phyloP scores from a whole-genome alignment of 1,139 yeast species.

The Citeromyces hawaiiensis region DNA sequence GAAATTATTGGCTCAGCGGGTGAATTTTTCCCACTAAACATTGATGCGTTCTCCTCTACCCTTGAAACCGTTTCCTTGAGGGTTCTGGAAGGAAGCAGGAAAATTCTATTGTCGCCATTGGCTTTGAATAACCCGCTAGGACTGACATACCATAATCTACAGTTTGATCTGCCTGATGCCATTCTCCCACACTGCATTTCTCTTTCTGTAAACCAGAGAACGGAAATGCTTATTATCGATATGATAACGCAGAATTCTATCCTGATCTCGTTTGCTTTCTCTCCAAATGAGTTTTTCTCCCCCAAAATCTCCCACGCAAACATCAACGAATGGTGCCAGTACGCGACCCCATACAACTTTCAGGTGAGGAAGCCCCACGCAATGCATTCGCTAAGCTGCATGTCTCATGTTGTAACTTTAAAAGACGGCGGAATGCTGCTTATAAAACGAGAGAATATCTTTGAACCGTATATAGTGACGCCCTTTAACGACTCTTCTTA shows the following conservation, averaged over 20 bases:
- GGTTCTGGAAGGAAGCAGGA: slow-evolving; percentile 7
- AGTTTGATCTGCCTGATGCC: slow-evolving; percentile 13
- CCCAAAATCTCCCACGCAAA: slow-evolving; percentile 3
- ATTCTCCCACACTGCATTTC: slow-evolving; percentile 11
- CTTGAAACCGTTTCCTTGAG: slow-evolving; percentile 10
- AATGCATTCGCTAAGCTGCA: slow-evolving; percentile 30
- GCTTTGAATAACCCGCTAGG: slow-evolving; percentile 10
- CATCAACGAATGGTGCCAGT: slow-evolving; percentile 39
- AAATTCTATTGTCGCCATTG: slow-evolving; percentile 13
- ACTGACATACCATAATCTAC: slow-evolving; percentile 7
- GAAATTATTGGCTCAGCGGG: not conserved
- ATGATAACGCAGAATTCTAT: slow-evolving; percentile 10
- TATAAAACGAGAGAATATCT: slow-evolving; percentile 23
- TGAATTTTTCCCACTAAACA: not conserved
- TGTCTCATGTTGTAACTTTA: slow-evolving; percentile 37
- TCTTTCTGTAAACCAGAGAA: slow-evolving; percentile 6
- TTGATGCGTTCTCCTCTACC: slow-evolving; percentile 2
- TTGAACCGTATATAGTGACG: slow-evolving; percentile 31
- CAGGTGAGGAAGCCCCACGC: slow-evolving; percentile 53
- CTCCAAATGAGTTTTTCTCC: slow-evolving; percentile 1
- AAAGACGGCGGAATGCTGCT: slow-evolving; percentile 63
- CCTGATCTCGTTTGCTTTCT: not conserved
- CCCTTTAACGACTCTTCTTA: slow-evolving; percentile 45
- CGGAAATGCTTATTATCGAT: slow-evolving; percentile 15
- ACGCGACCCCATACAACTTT: slow-evolving; percentile 63